Base-by-base conservation (phyloP, 768 basidiomycete genomes). In the Mycena rosella region DNA sequence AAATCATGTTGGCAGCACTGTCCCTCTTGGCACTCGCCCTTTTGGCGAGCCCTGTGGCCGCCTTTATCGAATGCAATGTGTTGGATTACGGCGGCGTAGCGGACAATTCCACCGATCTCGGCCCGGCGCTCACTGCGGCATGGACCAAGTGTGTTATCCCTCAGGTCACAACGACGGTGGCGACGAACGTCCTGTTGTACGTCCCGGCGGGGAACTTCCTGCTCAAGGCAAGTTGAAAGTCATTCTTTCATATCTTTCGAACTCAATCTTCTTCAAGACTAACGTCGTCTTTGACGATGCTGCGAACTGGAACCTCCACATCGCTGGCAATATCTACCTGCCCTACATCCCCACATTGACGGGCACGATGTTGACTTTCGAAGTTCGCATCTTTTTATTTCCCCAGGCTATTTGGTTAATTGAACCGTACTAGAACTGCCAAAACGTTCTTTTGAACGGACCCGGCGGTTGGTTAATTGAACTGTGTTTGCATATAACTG, bases 171-270 rank as follows among this genome's bases (percentile, higher is more conserved):
- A 69, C 74, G 0, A 68, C 60, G 2, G 68, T 69, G 3, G 74
- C 75, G 20, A 47, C 60, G 1, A 45, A 74, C 34, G 71, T 71
- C 26, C 56, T 74, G 42, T 64, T 76, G 3, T 72, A 70, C 29
- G 75, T 76, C 26, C 75, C 75, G 26, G 30, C 72, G 20, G 75
- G 75, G 36, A 74, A 72, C 45, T 76, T 68, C 59, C 67, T 74
- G 22, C 66, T 69, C n/a, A n/a, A n/a, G n/a, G n/a, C n/a, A n/a
- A n/a, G n/a, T n/a, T n/a, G n/a, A n/a, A n/a, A n/a, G n/a, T n/a
- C n/a, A n/a, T n/a, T n/a, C n/a, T n/a, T n/a, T n/a, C n/a, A n/a
- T n/a, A n/a, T n/a, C n/a, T n/a, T n/a, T n/a, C n/a, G n/a, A n/a
- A n/a, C n/a, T n/a, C n/a, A n/a, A n/a, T n/a, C n/a, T n/a, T n/a